A percentile compares a stretch with the other conserved stretches of the same genome.
phyloP scores from a whole-genome alignment of 805 yeast species.

The Candida maesae region DNA sequence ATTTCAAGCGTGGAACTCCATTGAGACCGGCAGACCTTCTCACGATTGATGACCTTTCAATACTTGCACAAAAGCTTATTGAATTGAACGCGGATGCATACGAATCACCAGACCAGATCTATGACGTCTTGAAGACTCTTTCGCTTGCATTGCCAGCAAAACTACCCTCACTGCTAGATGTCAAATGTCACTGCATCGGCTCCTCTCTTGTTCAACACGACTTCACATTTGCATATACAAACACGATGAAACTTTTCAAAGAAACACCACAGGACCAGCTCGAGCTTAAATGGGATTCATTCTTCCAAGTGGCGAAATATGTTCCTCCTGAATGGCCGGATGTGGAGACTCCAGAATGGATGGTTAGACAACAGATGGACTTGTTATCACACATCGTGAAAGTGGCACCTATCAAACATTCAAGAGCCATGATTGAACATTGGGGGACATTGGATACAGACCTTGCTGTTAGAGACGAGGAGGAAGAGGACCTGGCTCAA shows the following conservation, averaged over 20 bases:
- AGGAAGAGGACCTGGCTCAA: background rate
- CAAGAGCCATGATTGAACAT: slow-evolving; percentile 52
- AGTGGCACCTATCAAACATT: slow-evolving; percentile 51
- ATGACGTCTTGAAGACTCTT: slow-evolving; percentile 38
- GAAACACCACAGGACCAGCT: slow-evolving; percentile 9
- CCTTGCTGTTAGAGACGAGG: slow-evolving; percentile 28
- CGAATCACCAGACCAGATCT: slow-evolving; percentile 38
- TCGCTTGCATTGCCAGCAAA: slow-evolving; percentile 35
- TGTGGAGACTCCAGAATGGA: slow-evolving; percentile 33
- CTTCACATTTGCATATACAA: slow-evolving; percentile 51
- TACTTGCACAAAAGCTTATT: slow-evolving; percentile 39
- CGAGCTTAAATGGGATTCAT: slow-evolving; percentile 56
- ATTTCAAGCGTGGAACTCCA: slow-evolving; percentile 31
- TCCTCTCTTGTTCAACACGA: slow-evolving; percentile 60
- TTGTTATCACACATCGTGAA: slow-evolving; percentile 50
- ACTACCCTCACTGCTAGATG: slow-evolving; percentile 9
- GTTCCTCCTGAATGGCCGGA: slow-evolving; percentile 43
- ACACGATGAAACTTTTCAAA: slow-evolving; percentile 33
- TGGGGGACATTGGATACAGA: slow-evolving; percentile 54
- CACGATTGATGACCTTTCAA: slow-evolving; percentile 31
- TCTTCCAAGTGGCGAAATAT: slow-evolving; percentile 49
- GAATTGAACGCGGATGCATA: slow-evolving; percentile 55
- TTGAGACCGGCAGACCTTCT: slow-evolving; percentile 38
- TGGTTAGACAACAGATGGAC: slow-evolving; percentile 48
- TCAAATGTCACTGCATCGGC: slow-evolving; percentile 56